A percentile compares a stretch with the other conserved stretches of the same genome.
Conservation (phyloP, 2,329 filamentous ascomycete species). For the Huntiella decipiens region DNA sequence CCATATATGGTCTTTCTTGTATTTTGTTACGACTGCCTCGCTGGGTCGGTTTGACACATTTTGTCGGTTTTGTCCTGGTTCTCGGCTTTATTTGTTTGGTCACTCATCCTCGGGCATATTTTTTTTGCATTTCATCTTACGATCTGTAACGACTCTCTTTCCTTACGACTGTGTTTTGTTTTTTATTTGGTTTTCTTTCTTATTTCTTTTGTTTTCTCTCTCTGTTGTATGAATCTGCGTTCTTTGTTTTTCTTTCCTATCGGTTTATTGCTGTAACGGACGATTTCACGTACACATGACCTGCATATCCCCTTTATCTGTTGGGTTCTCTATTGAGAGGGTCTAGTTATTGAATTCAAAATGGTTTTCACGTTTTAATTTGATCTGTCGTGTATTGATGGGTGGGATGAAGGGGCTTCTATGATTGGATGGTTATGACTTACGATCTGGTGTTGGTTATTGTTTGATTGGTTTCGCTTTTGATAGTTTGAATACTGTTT, state of each 20-base stretch:
- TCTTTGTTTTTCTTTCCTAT: slow-evolving; percentile 13
- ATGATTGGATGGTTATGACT: no score
- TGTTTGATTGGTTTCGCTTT: no score
- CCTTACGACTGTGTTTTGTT: background rate
- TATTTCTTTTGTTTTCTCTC: slow-evolving; percentile 1
- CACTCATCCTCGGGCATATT: slow-evolving; percentile 11
- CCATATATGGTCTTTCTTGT: background rate
- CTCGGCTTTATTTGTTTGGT: slow-evolving; percentile 7
- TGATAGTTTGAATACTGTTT: no score
- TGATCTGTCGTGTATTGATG: background rate
- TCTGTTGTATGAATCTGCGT: slow-evolving; percentile 14
- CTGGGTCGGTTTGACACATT: background rate
- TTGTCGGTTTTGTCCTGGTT: slow-evolving; percentile 9
- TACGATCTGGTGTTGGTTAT: no score
- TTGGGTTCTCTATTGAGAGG: background rate
- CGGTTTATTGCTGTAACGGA: background rate
- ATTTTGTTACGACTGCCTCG: slow-evolving; percentile 6
- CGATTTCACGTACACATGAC: slow-evolving; percentile 2
- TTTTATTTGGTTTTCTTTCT: slow-evolving; percentile 10
- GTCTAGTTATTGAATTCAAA: slow-evolving; percentile 1
- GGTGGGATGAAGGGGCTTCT: no score
- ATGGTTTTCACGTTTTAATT: background rate
- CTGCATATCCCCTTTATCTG: background rate
- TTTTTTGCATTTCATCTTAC: slow-evolving; percentile 14
- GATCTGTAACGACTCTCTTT: slow-evolving; percentile 20